Conservation (phyloP, 805 yeast genomes). For the Starmerella powellii region DNA sequence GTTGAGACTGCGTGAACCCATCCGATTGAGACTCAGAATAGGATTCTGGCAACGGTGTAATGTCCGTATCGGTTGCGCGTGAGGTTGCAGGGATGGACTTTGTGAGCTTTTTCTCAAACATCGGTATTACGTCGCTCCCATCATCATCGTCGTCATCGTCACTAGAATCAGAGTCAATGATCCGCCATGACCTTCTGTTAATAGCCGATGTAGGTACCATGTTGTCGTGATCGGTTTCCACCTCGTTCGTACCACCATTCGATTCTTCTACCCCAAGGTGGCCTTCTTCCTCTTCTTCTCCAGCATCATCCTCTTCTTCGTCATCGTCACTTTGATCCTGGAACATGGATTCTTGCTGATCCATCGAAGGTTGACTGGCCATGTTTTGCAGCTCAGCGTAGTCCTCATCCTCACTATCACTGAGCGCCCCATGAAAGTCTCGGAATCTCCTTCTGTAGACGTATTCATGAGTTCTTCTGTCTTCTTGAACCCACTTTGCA, state of each 20-base stretch:
- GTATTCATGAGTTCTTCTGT: conserved; percentile 12
- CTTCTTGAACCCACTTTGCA: conserved; percentile 12
- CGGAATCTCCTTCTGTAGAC: conserved; percentile 9
- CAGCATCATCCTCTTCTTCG: not conserved
- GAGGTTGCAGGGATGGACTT: not conserved
- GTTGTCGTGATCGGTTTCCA: no score
- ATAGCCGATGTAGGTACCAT: no score
- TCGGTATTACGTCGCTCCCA: not conserved
- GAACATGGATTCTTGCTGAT: not conserved
- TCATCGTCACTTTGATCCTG: not conserved
- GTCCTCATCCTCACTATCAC: conserved; percentile 22
- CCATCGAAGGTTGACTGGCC: not conserved
- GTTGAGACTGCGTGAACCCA: no score
- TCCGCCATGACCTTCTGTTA: not conserved
- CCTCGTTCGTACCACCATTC: no score
- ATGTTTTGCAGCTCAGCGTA: conserved; percentile 5
- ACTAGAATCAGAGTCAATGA: not conserved
- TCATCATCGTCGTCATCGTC: not conserved
- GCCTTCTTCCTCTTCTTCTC: no score
- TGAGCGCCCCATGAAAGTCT: conserved; percentile 16
- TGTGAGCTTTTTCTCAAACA: not conserved
- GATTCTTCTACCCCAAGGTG: no score
- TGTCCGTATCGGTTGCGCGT: not conserved
- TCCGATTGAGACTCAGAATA: no score
- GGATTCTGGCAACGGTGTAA: no score